These are phyloP conservation scores for Ceratonia siliqua DNA, from an alignment of 306 rosid genomes.

Conservation along the genomic window DNA sequence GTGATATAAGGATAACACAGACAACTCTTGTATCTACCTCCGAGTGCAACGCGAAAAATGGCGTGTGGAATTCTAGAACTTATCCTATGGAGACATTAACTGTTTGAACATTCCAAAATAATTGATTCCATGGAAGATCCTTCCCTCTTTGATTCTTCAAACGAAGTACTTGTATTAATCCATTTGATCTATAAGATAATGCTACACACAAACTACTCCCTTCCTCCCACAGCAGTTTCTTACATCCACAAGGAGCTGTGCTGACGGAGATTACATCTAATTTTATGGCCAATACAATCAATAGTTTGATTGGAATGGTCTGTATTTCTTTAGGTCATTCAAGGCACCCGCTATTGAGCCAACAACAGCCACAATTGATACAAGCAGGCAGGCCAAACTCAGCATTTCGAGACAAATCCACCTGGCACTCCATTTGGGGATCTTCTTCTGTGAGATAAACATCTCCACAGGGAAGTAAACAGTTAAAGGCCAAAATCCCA, in stretches of 20 bases:
- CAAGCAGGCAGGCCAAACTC: constrained; percentile 51
- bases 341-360: constrained; percentile 65
- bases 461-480: constrained; percentile 73
- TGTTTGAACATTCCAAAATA: neutral
- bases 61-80: too few relatives aligned
- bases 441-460: constrained; percentile 60
- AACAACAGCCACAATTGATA: constrained; percentile 50
- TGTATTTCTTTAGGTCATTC: constrained; percentile 44
- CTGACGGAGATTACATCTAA: neutral
- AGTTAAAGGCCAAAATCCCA: constrained; percentile 80
- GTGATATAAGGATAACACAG: too few relatives aligned
- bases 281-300: neutral
- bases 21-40: too few relatives aligned
- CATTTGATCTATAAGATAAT: too few relatives aligned
- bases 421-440: constrained; percentile 62
- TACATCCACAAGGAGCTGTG: too few relatives aligned
- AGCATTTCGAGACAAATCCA: constrained; percentile 58
- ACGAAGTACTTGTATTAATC: too few relatives aligned
- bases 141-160: too few relatives aligned
- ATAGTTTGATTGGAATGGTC: constrained; percentile 42
- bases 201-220: neutral
- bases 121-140: neutral
- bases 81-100: too few relatives aligned
- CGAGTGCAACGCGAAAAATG: too few relatives aligned
- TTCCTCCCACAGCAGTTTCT: neutral